phyloP scores from a whole-genome alignment of 2,329 filamentous ascomycete species.

The Arthrobotrys entomopaga region DNA sequence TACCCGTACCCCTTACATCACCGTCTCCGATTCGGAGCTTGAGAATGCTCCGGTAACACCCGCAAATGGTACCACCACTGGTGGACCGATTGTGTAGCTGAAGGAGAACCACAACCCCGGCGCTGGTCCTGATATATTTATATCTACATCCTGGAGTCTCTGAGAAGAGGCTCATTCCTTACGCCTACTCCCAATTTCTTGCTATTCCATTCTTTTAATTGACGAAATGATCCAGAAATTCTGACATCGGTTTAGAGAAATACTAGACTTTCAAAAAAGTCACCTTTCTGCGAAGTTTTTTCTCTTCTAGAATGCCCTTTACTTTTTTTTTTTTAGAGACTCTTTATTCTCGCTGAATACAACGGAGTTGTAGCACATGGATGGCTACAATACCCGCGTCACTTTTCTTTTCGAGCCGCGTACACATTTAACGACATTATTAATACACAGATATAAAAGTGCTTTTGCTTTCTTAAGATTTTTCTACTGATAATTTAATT shows the following conservation, averaged over 20 bases:
- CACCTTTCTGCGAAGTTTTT: constrained; percentile 7
- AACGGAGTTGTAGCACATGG: too few relatives aligned
- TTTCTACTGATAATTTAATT: background rate
- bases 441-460: constrained; percentile 16
- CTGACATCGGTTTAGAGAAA: constrained; percentile 30
- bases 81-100: constrained; percentile 43
- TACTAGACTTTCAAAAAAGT: constrained; percentile 25
- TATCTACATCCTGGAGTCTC: constrained; percentile 24
- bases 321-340: background rate
- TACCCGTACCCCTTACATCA: constrained; percentile 44
- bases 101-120: constrained; percentile 33
- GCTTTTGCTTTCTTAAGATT: constrained; percentile 1
- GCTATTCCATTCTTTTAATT: background rate
- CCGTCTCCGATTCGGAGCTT: constrained; percentile 43
- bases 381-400: too few relatives aligned
- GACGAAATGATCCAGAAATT: background rate
- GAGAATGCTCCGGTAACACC: constrained; percentile 26
- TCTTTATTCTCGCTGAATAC: background rate
- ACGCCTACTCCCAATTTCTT: background rate
- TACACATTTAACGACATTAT: too few relatives aligned
- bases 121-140: constrained; percentile 26
- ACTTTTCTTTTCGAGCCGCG: background rate
- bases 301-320: constrained; percentile 5
- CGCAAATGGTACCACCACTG: constrained; percentile 43
- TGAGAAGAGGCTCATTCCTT: constrained; percentile 21